Base-by-base conservation (phyloP, 257 asterid genomes). In the Solanum piurae region DNA sequence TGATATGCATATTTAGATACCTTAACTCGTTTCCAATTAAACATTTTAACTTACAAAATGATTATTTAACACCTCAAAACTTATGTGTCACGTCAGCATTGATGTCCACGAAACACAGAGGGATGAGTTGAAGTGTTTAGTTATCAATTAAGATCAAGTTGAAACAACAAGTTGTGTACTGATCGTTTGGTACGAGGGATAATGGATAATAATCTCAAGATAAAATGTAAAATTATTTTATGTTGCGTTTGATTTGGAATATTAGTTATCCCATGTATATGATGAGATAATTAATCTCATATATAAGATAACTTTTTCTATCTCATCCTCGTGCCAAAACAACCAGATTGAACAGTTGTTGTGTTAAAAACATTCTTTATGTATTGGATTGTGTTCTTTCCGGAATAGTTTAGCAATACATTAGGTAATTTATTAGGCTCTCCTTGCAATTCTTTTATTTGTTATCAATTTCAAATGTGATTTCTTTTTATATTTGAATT, bases 11-110 rank as follows among this genome's bases (percentile, higher is more conserved):
- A 55, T 55, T 20, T 55, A 20, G 25, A 20, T 20, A 55, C 3
- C 11, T 62, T 23, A 62, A 62, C 12, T 62, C 14, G 3, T 62
- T 7, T 62, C 3, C 16, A 4, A 62, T 62, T 4, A 16, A 62
- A 62, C 12, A 10, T 2, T n/a, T 10, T 4, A 62, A 62, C 31
- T n/a, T 4, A 62, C 7, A 62, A 62, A 62, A 62, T 62, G 7
- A 62, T n/a, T 11, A 62, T 62, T 7, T 2, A 12, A 62, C 8
- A 62, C 31, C 16, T 62, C 7, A n/a, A 62, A 62, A 23, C 1
- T n/a, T 62, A n/a, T n/a, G 6, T n/a, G 16, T 58, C 33, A 23
- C 3, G 0, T 4, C 4, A 62, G 0, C 14, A n/a, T n/a, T 0
- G 31, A 5, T n/a, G 1, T 23, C 8, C 31, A 62, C 1, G 7